Evolutionary conservation across 2,329 filamentous ascomycete genomes (phyloP).

Genomic region (Colletotrichum endophyticum): DNA sequence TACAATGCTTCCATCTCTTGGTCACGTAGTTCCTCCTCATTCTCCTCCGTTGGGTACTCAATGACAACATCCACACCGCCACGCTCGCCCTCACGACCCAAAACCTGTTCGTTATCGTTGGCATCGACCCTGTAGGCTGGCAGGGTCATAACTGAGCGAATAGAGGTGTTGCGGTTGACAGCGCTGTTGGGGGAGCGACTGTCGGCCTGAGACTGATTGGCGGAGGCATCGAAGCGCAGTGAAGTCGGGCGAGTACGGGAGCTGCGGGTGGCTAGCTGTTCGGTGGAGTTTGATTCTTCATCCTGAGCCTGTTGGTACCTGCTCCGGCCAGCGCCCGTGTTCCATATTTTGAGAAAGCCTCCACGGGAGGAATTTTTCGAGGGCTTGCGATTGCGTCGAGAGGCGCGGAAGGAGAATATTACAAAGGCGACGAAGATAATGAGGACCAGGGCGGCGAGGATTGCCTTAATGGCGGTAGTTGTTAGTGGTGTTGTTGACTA

Average conservation of each 20-base stretch:
- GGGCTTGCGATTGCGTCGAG: slow-evolving; percentile 37
- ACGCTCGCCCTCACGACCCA: slow-evolving; percentile 89
- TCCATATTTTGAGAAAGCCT: slow-evolving; percentile 17
- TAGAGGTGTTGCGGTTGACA: slow-evolving; percentile 82
- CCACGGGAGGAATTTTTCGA: neutral
- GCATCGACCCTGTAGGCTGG: slow-evolving; percentile 81
- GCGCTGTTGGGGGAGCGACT: slow-evolving; percentile 31
- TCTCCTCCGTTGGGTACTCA: slow-evolving; percentile 81
- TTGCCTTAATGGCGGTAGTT: slow-evolving; percentile 22
- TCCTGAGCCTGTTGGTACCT: slow-evolving; percentile 35
- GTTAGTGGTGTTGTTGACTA: neutral
- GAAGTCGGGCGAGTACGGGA: slow-evolving; percentile 1
- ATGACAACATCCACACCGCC: slow-evolving; percentile 90
- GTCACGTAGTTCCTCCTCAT: slow-evolving; percentile 79
- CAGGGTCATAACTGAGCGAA: slow-evolving; percentile 93
- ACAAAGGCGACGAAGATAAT: slow-evolving; percentile 26
- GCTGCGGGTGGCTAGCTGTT: neutral
- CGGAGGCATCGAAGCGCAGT: slow-evolving; percentile 15
- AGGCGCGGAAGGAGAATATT: slow-evolving; percentile 24
- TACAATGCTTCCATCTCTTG: slow-evolving; percentile 93
- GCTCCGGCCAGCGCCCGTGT: neutral
- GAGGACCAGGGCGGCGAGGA: slow-evolving; percentile 27
- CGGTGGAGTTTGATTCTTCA: slow-evolving; percentile 28
- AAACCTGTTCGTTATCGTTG: slow-evolving; percentile 77
- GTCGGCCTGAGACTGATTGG: slow-evolving; percentile 23